phyloP scores from a whole-genome alignment of 345 rosid genomes.

The Hevea brasiliensis region DNA sequence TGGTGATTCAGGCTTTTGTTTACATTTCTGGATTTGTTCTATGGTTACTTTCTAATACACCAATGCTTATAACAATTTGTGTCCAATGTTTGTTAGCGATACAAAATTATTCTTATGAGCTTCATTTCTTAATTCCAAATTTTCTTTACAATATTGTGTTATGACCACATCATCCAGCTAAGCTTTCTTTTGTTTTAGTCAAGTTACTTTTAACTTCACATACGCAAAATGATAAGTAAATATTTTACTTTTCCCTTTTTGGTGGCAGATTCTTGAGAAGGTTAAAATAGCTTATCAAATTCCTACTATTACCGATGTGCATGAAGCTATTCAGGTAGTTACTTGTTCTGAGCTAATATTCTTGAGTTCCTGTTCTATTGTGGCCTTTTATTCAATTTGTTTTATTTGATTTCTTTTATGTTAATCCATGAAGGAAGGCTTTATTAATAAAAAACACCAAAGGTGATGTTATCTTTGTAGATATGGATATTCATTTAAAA shows the following conservation, averaged over 20 bases:
- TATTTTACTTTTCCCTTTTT: constrained; percentile 13
- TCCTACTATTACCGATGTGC: constrained; percentile 93
- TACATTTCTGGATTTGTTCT: not conserved
- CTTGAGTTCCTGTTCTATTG: not conserved
- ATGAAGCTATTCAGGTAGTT: constrained; percentile 75
- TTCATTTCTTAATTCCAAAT: not conserved
- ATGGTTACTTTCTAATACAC: not conserved
- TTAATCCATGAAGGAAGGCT: not conserved
- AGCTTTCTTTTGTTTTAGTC: not conserved
- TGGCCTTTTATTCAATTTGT: not conserved
- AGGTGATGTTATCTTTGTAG: not conserved
- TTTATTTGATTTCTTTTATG: not conserved
- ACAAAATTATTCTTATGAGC: not conserved
- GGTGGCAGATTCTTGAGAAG: constrained; percentile 88
- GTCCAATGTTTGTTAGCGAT: not conserved
- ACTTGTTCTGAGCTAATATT: not conserved
- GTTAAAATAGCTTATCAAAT: constrained; percentile 82
- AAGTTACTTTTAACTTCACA: not conserved
- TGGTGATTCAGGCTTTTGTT: not conserved
- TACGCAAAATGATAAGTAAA: too few species aligned
- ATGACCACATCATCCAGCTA: not conserved
- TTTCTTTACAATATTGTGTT: not conserved
- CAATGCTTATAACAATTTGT: not conserved
- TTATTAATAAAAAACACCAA: not conserved
- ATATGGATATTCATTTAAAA: not conserved